Evolutionary conservation across 805 yeast genomes (phyloP).

Genomic region (Yamadazyma tumulicola): DNA sequence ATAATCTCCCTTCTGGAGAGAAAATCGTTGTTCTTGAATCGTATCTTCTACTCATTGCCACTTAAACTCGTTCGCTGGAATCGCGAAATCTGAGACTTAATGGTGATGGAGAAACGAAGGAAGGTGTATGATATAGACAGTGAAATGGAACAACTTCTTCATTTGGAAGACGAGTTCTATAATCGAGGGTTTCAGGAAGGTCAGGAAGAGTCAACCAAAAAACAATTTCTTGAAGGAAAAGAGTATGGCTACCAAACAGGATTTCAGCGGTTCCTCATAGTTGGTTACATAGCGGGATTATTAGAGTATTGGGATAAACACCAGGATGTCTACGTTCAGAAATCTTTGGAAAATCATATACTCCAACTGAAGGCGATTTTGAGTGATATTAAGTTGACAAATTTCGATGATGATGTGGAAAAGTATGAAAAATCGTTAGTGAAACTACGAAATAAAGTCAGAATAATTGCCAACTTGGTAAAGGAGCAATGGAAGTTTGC

Average conservation of each 20-base stretch:
- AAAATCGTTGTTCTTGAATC: slow-evolving; percentile 98
- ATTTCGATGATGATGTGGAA: slow-evolving; percentile 55
- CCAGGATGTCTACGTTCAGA: slow-evolving; percentile 14
- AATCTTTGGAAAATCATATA: slow-evolving; percentile 20
- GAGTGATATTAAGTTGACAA: slow-evolving; percentile 23
- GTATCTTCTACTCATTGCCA: slow-evolving; percentile 86
- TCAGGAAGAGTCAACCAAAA: slow-evolving; percentile 50
- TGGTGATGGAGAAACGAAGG: slow-evolving; percentile 5
- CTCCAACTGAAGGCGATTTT: slow-evolving; percentile 29
- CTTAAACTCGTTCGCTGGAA: slow-evolving; percentile 3
- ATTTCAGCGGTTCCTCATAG: slow-evolving; percentile 60
- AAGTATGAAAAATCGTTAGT: slow-evolving; percentile 48
- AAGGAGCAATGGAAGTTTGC: slow-evolving; percentile 30
- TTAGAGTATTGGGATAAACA: slow-evolving; percentile 34
- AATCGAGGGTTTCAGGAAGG: slow-evolving; percentile 74
- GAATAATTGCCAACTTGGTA: slow-evolving; percentile 42
- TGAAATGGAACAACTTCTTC: slow-evolving; percentile 37
- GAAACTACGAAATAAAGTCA: slow-evolving; percentile 59
- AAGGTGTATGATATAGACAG: slow-evolving; percentile 4
- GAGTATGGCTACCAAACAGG: slow-evolving; percentile 82
- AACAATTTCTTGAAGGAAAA: slow-evolving; percentile 72
- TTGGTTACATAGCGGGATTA: slow-evolving; percentile 66
- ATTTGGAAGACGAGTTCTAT: slow-evolving; percentile 60
- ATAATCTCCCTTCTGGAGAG: slow-evolving; percentile 97
- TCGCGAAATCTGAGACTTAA: background rate